Evolutionary conservation across 371 early-diverging fungal genomes (phyloP).

Genomic region (Apophysomyces elegans): DNA sequence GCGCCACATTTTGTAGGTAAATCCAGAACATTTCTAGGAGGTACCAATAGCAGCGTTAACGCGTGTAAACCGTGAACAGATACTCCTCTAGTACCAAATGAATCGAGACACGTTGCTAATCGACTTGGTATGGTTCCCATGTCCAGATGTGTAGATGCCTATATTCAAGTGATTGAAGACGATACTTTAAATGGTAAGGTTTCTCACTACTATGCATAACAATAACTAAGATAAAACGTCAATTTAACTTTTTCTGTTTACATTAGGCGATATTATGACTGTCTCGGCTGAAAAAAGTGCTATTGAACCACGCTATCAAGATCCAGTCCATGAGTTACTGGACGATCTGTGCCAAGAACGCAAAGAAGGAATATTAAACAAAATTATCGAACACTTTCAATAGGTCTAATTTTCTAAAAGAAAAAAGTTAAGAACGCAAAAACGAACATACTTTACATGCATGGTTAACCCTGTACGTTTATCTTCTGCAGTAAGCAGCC

Average conservation of each 20-base stretch:
- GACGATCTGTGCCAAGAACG: conserved; percentile 27
- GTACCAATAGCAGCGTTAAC: neutral
- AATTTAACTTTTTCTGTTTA: neutral
- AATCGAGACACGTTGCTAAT: conserved; percentile 15
- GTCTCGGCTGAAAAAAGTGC: conserved; percentile 21
- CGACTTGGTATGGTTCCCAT: conserved; percentile 34
- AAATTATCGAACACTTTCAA: conserved; percentile 7
- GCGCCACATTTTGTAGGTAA: conserved; percentile 79
- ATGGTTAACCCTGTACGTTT: too few relatives aligned
- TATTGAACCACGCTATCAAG: conserved; percentile 30
- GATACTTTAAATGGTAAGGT: conserved; percentile 31
- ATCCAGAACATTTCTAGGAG: conserved; percentile 7
- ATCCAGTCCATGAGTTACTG: conserved; percentile 25
- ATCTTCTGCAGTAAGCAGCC: too few relatives aligned
- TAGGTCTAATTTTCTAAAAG: neutral
- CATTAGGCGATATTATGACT: conserved; percentile 31
- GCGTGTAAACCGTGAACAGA: conserved; percentile 18
- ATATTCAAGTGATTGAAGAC: conserved; percentile 30
- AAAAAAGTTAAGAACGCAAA: too few relatives aligned
- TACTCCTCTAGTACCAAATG: conserved; percentile 35
- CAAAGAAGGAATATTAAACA: conserved; percentile 2
- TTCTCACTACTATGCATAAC: conserved; percentile 2
- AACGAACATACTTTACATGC: too few relatives aligned
- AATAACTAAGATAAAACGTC: too few relatives aligned
- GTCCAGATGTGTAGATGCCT: conserved; percentile 29